Conservation (phyloP, 345 rosid species). For the Eucalyptus curtisii region DNA sequence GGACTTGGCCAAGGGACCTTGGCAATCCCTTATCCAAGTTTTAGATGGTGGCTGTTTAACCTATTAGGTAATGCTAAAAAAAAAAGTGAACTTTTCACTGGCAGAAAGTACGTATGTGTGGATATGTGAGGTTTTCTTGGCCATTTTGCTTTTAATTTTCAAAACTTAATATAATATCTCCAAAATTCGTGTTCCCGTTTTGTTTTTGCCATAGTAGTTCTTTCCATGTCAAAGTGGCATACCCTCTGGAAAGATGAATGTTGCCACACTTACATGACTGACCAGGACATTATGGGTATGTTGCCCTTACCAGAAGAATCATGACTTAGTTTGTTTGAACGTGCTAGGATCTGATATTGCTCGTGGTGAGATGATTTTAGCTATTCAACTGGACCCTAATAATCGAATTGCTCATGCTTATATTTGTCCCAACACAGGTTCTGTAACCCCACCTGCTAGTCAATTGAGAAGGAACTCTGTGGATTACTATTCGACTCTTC, state of each 20-base stretch:
- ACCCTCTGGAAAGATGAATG: not conserved
- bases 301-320: not conserved
- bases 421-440: conserved; percentile 9
- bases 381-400: not conserved
- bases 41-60: not conserved
- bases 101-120: not conserved
- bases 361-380: not conserved
- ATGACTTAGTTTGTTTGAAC: not conserved
- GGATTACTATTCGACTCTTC: conserved; percentile 65
- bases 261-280: not conserved
- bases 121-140: not conserved
- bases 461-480: not conserved
- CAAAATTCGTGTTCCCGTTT: not conserved
- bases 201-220: not conserved
- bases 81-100: not conserved
- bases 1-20: not conserved
- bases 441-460: conserved; percentile 10
- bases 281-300: not conserved
- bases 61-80: not conserved
- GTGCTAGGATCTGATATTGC: not conserved
- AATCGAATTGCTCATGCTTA: not conserved
- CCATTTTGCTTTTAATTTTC: not conserved
- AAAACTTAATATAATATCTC: not conserved
- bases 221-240: not conserved
- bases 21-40: not conserved